These are phyloP conservation scores for Peltaster fructicola DNA, from an alignment of 2,329 filamentous ascomycete species.

Conservation along the genomic window DNA sequence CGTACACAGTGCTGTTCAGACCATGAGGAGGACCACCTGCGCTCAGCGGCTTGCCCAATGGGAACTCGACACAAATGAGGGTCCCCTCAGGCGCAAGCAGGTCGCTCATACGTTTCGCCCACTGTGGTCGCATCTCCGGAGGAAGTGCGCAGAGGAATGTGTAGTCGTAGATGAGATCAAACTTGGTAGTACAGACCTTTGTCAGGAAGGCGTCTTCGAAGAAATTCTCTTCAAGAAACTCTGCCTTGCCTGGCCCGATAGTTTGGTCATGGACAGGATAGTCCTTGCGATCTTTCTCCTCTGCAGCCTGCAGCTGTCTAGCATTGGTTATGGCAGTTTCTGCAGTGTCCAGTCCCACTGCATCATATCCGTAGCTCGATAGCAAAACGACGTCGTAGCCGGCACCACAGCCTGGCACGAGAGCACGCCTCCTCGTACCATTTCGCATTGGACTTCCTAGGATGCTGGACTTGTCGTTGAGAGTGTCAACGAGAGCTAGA, in stretches of 20 bases:
- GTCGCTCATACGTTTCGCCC: conserved; percentile 37
- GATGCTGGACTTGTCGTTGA: conserved; percentile 18
- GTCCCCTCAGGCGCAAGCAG: conserved; percentile 35
- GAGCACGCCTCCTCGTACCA: conserved; percentile 33
- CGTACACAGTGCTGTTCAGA: conserved; percentile 50
- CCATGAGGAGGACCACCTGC: conserved; percentile 57
- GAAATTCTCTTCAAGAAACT: conserved; percentile 47
- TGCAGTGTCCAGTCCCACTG: conserved; percentile 55
- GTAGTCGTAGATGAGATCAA: conserved; percentile 51
- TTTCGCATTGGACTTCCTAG: conserved; percentile 7
- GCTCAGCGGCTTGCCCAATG: conserved; percentile 49
- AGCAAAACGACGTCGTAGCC: conserved; percentile 70
- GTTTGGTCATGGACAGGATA: conserved; percentile 26
- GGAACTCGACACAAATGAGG: conserved; percentile 58
- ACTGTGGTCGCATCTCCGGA: conserved; percentile 35
- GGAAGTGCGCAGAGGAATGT: conserved; percentile 46
- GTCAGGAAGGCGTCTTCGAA: conserved; percentile 42
- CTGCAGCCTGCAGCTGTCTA: conserved; percentile 21
- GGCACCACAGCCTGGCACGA: conserved; percentile 67
- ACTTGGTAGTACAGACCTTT: conserved; percentile 22
- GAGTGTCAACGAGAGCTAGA: conserved; percentile 38
- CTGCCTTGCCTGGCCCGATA: conserved; percentile 32
- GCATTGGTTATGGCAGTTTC: conserved; percentile 31
- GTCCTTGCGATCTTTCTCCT: conserved; percentile 22
- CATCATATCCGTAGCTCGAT: conserved; percentile 57